phyloP scores from a whole-genome alignment of 2,329 filamentous ascomycete genomes.

The Botrytis hyacinthi region DNA sequence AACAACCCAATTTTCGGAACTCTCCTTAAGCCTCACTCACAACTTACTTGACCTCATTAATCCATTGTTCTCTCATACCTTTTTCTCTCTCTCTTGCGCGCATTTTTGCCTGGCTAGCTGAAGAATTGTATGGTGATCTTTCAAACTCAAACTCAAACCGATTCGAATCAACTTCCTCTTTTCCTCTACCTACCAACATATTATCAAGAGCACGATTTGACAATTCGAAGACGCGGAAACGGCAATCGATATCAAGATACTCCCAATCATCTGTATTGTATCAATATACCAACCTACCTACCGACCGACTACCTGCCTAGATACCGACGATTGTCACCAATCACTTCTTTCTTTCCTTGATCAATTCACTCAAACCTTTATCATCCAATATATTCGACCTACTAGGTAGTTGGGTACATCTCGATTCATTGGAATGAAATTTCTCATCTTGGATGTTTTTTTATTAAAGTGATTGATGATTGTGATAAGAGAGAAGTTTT shows the following conservation, averaged over 20 bases:
- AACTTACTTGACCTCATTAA: neutral
- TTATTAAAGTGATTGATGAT: slow-evolving; percentile 3
- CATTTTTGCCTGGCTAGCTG: neutral
- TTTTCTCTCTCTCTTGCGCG: neutral
- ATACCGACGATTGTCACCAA: neutral
- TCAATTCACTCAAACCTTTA: neutral
- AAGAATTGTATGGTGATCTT: neutral
- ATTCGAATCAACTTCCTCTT: neutral
- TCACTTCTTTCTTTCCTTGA: neutral
- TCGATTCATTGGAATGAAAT: neutral
- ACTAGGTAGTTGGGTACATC: neutral
- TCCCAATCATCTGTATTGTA: neutral
- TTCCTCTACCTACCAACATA: neutral
- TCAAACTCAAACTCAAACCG: neutral
- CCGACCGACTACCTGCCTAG: neutral
- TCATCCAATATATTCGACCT: neutral
- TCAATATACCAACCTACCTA: neutral
- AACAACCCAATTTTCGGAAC: slow-evolving; percentile 4
- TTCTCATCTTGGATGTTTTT: neutral
- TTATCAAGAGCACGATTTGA: neutral
- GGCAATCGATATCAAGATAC: neutral
- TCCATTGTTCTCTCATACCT: neutral
- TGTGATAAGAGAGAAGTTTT: slow-evolving; percentile 15
- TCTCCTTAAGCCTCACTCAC: neutral
- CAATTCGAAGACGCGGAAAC: neutral